phyloP scores from a whole-genome alignment of 805 yeast genomes.

The Myxozyma melibiosi region DNA sequence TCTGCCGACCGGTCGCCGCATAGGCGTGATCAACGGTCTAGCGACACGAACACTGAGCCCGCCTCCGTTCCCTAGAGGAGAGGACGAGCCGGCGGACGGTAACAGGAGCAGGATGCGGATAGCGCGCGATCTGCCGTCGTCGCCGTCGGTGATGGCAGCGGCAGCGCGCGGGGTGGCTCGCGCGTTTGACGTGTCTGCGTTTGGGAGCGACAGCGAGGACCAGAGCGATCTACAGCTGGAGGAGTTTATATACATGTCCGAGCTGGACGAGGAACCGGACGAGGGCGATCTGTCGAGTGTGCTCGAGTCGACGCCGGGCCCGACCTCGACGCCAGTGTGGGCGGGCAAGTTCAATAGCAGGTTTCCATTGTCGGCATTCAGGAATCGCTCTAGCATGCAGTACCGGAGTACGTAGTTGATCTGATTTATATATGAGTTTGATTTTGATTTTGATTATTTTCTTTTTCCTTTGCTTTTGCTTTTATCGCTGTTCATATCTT shows the following conservation, averaged over 20 bases:
- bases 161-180: conserved; percentile 33
- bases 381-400: conserved; percentile 64
- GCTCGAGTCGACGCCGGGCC: conserved; percentile 14
- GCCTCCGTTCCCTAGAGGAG: conserved; percentile 37
- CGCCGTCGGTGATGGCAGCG: conserved; percentile 26
- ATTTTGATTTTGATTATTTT: neutral
- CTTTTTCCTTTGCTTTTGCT: neutral
- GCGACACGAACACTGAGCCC: conserved; percentile 81
- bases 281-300: conserved; percentile 28
- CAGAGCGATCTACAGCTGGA: conserved; percentile 60
- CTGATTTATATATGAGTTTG: neutral
- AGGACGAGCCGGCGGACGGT: conserved; percentile 9
- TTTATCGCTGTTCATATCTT: neutral
- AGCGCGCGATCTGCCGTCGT: conserved; percentile 4
- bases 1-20: conserved; percentile 72
- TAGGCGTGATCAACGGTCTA: conserved; percentile 92
- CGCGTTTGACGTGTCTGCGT: conserved; percentile 15
- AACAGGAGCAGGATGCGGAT: neutral
- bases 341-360: conserved; percentile 47
- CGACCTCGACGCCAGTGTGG: conserved; percentile 43
- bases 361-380: conserved; percentile 86
- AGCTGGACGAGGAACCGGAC: conserved; percentile 66
- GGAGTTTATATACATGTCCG: conserved; percentile 85
- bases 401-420: conserved; percentile 22
- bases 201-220: conserved; percentile 42